Percentiles rank a stretch among this genome's conserved stretches.
phyloP scores from a whole-genome alignment of 768 basidiomycete species.

The Porpolomopsis calyptriformis region DNA sequence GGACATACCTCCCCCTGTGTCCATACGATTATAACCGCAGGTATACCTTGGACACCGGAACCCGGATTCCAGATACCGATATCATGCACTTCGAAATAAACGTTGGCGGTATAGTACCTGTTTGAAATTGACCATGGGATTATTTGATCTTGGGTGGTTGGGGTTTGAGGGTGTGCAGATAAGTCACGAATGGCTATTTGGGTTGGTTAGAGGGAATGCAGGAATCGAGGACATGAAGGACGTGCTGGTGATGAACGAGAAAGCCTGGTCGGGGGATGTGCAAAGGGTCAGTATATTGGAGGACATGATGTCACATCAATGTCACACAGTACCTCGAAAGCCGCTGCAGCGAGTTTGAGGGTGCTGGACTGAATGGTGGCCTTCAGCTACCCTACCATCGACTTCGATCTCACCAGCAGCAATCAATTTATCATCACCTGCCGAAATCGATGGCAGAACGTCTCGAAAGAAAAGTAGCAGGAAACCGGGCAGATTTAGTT shows the following conservation, averaged over 20 bases:
- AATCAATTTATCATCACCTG: no score
- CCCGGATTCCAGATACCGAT: slow-evolving; percentile 31
- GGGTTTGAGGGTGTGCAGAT: slow-evolving; percentile 8
- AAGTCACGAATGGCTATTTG: slow-evolving; percentile 8
- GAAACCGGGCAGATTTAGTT: no score
- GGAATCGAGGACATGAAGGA: slow-evolving; percentile 8
- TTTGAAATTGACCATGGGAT: slow-evolving; percentile 71
- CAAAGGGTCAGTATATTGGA: slow-evolving; percentile 22
- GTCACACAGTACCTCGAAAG: background rate
- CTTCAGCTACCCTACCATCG: no score
- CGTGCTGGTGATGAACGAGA: slow-evolving; percentile 22
- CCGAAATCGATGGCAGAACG: no score
- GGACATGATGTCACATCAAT: background rate
- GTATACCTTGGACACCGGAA: slow-evolving; percentile 25
- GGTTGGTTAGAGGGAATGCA: slow-evolving; percentile 3
- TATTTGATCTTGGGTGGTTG: slow-evolving; percentile 8
- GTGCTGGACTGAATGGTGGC: no score
- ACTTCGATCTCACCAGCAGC: no score
- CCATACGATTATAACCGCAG: slow-evolving; percentile 72
- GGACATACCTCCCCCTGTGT: slow-evolving; percentile 48
- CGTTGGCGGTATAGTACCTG: slow-evolving; percentile 71
- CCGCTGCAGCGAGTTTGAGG: no score
- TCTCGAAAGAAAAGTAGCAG: no score
- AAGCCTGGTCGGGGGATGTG: slow-evolving; percentile 19
- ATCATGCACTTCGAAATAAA: slow-evolving; percentile 53